Conservation (phyloP, 164 flowering plant species). For the Annona cherimola region DNA sequence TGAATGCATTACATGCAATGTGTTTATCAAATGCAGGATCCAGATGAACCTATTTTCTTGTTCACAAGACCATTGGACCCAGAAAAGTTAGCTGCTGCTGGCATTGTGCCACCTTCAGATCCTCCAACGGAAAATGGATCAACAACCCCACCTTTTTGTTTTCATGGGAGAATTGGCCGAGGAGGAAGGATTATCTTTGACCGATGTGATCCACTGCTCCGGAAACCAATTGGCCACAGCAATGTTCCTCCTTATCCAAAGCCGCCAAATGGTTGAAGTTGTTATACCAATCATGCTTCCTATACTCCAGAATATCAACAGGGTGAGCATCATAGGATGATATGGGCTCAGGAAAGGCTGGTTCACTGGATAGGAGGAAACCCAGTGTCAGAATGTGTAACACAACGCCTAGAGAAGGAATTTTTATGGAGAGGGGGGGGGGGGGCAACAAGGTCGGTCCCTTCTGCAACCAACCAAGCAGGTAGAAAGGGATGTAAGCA, state of each 20-base stretch:
- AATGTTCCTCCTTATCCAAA: slow-evolving; percentile 36
- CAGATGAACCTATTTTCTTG: slow-evolving; percentile 69
- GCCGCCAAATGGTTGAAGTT: slow-evolving; percentile 28
- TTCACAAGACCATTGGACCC: slow-evolving; percentile 81
- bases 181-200: slow-evolving; percentile 93
- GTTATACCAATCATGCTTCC: background rate
- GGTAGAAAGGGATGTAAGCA: slow-evolving; percentile 1
- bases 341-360: slow-evolving; percentile 1
- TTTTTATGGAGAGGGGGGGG: slow-evolving; percentile 2
- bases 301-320: background rate
- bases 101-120: slow-evolving; percentile 60
- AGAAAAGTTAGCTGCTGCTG: slow-evolving; percentile 72
- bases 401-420: background rate
- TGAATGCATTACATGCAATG: background rate
- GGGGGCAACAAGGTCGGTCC: background rate
- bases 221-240: slow-evolving; percentile 43
- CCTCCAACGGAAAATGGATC: slow-evolving; percentile 31
- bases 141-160: slow-evolving; percentile 31
- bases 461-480: slow-evolving; percentile 2
- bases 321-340: slow-evolving; percentile 1
- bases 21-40: slow-evolving; percentile 58
- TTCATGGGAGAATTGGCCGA: slow-evolving; percentile 85
- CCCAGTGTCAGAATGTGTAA: slow-evolving; percentile 3
- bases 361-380: background rate
- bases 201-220: slow-evolving; percentile 77